phyloP scores from a whole-genome alignment of 2,329 filamentous ascomycete genomes.

The Exophiala oligosperma region DNA sequence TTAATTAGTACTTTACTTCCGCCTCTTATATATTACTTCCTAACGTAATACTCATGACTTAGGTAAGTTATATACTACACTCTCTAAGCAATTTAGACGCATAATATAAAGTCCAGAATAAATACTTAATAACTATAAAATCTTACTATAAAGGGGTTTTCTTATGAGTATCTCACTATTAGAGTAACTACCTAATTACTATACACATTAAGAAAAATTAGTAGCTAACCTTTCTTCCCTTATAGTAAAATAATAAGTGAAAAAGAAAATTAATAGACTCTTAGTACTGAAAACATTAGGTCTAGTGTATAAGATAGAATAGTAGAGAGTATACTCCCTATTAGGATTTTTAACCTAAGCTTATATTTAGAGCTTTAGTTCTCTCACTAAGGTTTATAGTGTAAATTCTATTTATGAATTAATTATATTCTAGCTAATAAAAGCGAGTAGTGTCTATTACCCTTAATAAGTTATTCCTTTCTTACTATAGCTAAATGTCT shows the following conservation, averaged over 20 bases:
- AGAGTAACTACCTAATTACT: slow-evolving; percentile 76
- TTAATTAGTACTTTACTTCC: too few species aligned
- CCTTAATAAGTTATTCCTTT: slow-evolving; percentile 39
- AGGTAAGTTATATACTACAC: too few species aligned
- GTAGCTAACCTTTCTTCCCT: slow-evolving; percentile 74
- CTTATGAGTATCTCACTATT: slow-evolving; percentile 75
- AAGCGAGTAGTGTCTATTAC: slow-evolving; percentile 33
- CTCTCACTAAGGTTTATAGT: slow-evolving; percentile 61
- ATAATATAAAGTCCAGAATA: not conserved
- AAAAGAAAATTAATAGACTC: slow-evolving; percentile 71
- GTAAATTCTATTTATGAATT: too few species aligned
- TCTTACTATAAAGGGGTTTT: slow-evolving; percentile 62
- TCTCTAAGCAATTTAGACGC: too few species aligned
- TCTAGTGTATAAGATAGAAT: slow-evolving; percentile 78
- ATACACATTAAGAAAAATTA: slow-evolving; percentile 84
- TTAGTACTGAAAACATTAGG: slow-evolving; percentile 77
- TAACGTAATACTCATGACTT: too few species aligned
- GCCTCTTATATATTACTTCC: too few species aligned
- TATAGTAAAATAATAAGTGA: slow-evolving; percentile 73
- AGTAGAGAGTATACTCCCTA: slow-evolving; percentile 77
- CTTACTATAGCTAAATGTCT: slow-evolving; percentile 38
- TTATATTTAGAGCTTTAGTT: slow-evolving; percentile 80
- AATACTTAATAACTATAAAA: not conserved
- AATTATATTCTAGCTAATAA: too few species aligned
- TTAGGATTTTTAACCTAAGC: slow-evolving; percentile 74